Base-by-base conservation (phyloP, 139 green algal species). In the Volvox africanus region DNA sequence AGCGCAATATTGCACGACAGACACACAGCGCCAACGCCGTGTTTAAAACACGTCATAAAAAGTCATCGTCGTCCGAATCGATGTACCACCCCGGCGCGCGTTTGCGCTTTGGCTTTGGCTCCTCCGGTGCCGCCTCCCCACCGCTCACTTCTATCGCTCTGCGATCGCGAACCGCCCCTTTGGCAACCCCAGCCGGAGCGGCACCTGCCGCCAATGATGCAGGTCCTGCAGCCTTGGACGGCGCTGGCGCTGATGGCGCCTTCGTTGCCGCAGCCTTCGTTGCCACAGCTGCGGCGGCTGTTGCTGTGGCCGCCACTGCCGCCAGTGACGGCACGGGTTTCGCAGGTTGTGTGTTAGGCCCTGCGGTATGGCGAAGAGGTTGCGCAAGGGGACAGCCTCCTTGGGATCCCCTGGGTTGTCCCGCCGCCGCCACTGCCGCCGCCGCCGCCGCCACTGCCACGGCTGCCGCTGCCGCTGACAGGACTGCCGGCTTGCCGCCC, bases 61-160 rank as follows among this genome's bases (percentile, higher is more conserved):
- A 81, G 36, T 89, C 84, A 21, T 89, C 84, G 13, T 88, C 82
- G n/a, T 76, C 61, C 1, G 67, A 67, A n/a, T 88, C 83, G 18
- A 89, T 82, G 69, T 89, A 89, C 69, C 71, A 82, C 28, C 85
- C 85, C 19, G 69, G 85, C 16, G 85, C 37, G 11, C 69, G 69
- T 5, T 55, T 36, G 19, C 85, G 85, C 85, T 89, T 89, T 19
- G 85, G 37, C 0, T 73, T 32, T 9, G 85, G 85, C 69, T 67
- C 67, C 36, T 80, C 83, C 83, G 24, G 65, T 24, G 21, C 2
- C 28, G 19, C 82, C n/a, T n/a, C n/a, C 14, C 83, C 83, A 1
- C 83, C 83, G 2, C 28, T 44, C 26, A 13, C 69, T 50, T 89
- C 69, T 2, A 79, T 79, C 26, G 20, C 71, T 9, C 26, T 79